Base-by-base conservation (phyloP, 1,284 basidiomycete species). In the Sutorius eximius region DNA sequence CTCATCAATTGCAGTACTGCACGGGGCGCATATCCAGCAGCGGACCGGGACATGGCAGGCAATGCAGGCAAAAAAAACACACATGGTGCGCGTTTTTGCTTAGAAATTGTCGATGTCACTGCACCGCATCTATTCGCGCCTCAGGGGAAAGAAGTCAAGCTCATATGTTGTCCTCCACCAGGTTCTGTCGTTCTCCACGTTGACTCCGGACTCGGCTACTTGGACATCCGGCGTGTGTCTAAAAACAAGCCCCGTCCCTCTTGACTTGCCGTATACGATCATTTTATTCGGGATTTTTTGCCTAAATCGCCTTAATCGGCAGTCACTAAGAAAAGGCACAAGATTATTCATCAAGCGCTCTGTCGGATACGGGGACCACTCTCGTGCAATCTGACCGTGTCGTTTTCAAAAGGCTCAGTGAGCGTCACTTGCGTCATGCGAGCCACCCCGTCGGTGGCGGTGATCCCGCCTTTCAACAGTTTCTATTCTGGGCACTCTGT, bases 371-470 rank as follows among this genome's bases (percentile, higher is more conserved):
- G 60, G 66, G 45, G 54, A 40, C 16, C 51, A n/a, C 38, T 24
- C n/a, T 52, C 47, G 50, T 55, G 43, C 57, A 36, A 51, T 40
- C 44, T 54, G 44, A 45, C 48, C 37, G 15, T 51, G 43, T 57
- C 15, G 37, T 52, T 44, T 61, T 52, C 50, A 43, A 55, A 52
- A 48, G 44, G 42, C 40, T 56, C 45, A 40, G 40, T 45, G 52
- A 30, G 44, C 42, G 16, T 34, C 36, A 24, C 24, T 60, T 64
- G 66, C 65, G 65, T 69, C 68, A 73, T 70, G 22, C 8, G 24
- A 27, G 24, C 47, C 38, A 56, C 53, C 55, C 33, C 30, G 57
- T 55, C 46, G 54, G 69, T 71, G 71, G 68, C 68, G 62, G 56
- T 73, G 69, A 64, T 49, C 38, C 53, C 70, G 58, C 64, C 53